phyloP scores from a whole-genome alignment of 805 yeast genomes.

The Deakozyma indianensis region DNA sequence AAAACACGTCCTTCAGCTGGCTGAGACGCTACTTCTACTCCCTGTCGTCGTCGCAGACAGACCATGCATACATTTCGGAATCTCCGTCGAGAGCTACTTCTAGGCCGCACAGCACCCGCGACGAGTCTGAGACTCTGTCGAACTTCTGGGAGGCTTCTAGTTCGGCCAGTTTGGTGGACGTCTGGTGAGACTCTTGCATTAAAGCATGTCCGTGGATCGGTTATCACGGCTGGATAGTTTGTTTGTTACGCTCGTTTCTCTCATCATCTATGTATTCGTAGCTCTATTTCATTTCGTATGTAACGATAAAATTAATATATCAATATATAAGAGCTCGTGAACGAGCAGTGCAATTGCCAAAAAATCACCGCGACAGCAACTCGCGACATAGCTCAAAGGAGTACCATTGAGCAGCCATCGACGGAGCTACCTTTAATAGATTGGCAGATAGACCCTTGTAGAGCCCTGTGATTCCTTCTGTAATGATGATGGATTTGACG shows the following conservation, averaged over 20 bases:
- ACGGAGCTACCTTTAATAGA: constrained; percentile 78
- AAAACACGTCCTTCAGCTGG: not conserved
- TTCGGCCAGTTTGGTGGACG: constrained; percentile 1
- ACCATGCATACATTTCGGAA: constrained; percentile 1
- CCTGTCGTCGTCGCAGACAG: constrained; percentile 8
- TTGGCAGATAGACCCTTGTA: constrained; percentile 53
- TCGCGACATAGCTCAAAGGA: constrained; percentile 63
- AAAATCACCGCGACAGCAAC: constrained; percentile 9
- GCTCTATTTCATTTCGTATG: too few relatives aligned
- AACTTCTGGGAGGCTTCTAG: not conserved
- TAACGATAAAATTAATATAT: too few relatives aligned
- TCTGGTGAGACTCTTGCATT: not conserved
- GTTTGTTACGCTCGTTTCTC: too few relatives aligned
- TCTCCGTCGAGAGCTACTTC: not conserved
- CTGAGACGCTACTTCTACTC: constrained; percentile 5
- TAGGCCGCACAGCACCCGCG: not conserved
- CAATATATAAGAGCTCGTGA: too few relatives aligned
- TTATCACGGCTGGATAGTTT: too few relatives aligned
- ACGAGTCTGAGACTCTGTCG: not conserved
- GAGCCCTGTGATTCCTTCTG: constrained; percentile 73
- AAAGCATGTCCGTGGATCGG: too few relatives aligned
- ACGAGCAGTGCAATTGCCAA: too few relatives aligned
- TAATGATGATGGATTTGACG: constrained; percentile 44
- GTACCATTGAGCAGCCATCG: constrained; percentile 94
- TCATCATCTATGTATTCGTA: too few relatives aligned